Evolutionary conservation across 257 asterid species (phyloP).

Genomic region (Plectranthus barbatus): DNA sequence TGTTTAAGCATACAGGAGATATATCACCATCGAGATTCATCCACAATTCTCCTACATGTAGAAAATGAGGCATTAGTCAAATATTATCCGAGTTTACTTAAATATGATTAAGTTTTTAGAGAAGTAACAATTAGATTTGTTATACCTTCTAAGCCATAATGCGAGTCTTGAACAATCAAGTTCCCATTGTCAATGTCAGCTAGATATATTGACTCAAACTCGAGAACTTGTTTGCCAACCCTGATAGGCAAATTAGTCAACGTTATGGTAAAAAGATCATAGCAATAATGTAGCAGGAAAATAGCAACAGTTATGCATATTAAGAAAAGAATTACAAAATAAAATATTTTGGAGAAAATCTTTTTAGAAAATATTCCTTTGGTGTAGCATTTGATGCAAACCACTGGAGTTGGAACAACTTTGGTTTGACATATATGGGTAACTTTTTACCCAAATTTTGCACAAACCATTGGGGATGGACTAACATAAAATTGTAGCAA

Average conservation of each 20-base stretch:
- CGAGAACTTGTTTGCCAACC: slow-evolving; percentile 71
- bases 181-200: slow-evolving; percentile 56
- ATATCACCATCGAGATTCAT: slow-evolving; percentile 88
- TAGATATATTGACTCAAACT: slow-evolving; percentile 61
- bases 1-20: slow-evolving; percentile 78
- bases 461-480: too few species aligned
- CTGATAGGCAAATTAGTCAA: slow-evolving; percentile 24
- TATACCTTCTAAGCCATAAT: slow-evolving; percentile 62
- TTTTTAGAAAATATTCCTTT: too few species aligned
- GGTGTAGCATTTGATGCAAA: too few species aligned
- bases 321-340: not conserved
- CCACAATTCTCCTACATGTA: slow-evolving; percentile 72
- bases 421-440: too few species aligned
- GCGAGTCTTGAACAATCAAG: slow-evolving; percentile 34
- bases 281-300: not conserved
- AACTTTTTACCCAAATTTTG: too few species aligned
- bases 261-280: not conserved
- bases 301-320: too few species aligned
- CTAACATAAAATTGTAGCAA: not conserved
- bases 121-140: slow-evolving; percentile 1
- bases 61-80: not conserved
- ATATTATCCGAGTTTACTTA: not conserved
- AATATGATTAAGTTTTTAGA: not conserved
- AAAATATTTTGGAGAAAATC: too few species aligned
- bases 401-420: too few species aligned